Evolutionary conservation across 495 filamentous ascomycete species (phyloP).

Genomic region (Podospora conica): DNA sequence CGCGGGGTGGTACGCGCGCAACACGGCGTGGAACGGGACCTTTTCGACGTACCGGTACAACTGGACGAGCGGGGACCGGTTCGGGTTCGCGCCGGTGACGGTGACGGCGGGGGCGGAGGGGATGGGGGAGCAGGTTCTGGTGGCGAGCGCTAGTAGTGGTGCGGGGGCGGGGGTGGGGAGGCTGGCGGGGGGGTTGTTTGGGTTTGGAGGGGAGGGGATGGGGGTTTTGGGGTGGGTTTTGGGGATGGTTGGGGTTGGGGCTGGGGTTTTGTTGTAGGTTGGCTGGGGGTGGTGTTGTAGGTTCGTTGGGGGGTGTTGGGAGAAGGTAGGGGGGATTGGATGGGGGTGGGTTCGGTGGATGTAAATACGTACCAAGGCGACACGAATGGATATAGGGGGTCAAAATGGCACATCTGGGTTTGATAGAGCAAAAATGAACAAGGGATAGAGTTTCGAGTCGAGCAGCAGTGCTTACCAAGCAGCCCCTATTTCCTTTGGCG

Average conservation of each 20-base stretch:
- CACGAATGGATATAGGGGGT: no score
- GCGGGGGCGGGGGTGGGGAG: background rate
- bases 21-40: conserved; percentile 20
- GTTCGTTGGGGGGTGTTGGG: background rate
- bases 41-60: conserved; percentile 24
- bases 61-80: conserved; percentile 26
- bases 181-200: background rate
- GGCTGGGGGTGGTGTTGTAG: background rate
- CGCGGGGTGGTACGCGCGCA: conserved; percentile 19
- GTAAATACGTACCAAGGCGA: no score
- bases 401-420: background rate
- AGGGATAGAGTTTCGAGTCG: background rate
- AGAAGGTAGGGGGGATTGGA: background rate
- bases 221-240: background rate
- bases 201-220: no score
- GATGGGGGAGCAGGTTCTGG: conserved; percentile 1
- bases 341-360: background rate
- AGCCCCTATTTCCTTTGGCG: background rate
- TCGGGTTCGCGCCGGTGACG: conserved; percentile 25
- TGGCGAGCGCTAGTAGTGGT: conserved; percentile 9
- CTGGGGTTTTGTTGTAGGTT: background rate
- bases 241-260: background rate
- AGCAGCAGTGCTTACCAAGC: background rate
- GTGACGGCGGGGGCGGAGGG: conserved; percentile 21
- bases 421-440: background rate